Evolutionary conservation across 2,329 filamentous ascomycete genomes (phyloP).

Genomic region (Fusarium sp.): DNA sequence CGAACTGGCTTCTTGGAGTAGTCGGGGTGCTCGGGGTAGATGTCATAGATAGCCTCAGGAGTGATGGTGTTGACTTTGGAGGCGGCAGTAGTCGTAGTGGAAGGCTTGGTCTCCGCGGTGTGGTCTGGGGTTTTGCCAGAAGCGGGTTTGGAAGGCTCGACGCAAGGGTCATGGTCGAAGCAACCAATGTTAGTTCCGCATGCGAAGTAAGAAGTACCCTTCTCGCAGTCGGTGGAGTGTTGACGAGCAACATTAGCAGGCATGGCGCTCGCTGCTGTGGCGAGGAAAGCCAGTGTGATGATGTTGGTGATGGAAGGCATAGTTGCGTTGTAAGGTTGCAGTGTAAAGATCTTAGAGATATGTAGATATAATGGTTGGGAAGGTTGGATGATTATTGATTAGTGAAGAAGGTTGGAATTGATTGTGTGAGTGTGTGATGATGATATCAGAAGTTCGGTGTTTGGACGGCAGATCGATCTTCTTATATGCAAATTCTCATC

Average conservation of each 20-base stretch:
- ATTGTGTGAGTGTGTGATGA: not conserved
- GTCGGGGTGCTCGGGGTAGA: constrained; percentile 37
- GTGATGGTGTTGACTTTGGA: not conserved
- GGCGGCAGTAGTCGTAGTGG: not conserved
- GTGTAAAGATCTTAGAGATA: no score
- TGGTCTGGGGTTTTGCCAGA: not conserved
- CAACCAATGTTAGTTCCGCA: constrained; percentile 14
- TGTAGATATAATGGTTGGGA: not conserved
- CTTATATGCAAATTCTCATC: constrained; percentile 3
- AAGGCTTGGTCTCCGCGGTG: not conserved
- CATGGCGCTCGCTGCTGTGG: constrained; percentile 15
- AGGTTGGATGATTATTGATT: not conserved
- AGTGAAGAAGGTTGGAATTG: not conserved
- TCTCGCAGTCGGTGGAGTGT: constrained; percentile 12
- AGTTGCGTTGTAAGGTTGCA: not conserved
- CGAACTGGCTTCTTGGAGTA: constrained; percentile 22
- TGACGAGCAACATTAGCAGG: constrained; percentile 20
- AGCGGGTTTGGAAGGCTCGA: not conserved
- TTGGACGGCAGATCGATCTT: not conserved
- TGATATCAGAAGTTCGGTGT: not conserved
- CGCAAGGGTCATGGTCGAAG: constrained; percentile 21
- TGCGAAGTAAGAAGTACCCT: constrained; percentile 16
- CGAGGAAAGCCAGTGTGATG: constrained; percentile 17
- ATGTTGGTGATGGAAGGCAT: constrained; percentile 31
- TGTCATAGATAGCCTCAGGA: constrained; percentile 24